Percentiles rank a stretch among this genome's conserved stretches.
These are phyloP conservation scores for Sporothrix pallida DNA, from an alignment of 2,329 filamentous ascomycete genomes.

Conservation along the genomic window DNA sequence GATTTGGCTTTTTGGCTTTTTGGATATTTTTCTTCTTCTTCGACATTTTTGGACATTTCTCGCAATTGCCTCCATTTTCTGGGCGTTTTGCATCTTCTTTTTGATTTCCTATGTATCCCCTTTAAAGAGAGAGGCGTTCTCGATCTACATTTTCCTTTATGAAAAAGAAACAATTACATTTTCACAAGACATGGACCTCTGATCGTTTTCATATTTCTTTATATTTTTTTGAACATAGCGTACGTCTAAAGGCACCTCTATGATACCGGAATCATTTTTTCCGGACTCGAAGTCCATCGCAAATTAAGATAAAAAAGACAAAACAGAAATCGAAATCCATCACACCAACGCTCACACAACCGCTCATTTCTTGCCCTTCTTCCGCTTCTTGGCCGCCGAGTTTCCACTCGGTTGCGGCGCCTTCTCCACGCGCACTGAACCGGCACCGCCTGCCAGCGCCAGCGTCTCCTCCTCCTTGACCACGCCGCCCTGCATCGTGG, in stretches of 20 bases:
- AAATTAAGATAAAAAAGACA: neutral
- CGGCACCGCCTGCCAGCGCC: constrained; percentile 67
- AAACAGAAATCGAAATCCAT: neutral
- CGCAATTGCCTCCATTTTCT: constrained; percentile 18
- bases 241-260: neutral
- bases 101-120: constrained; percentile 12
- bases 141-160: neutral
- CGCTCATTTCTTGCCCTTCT: constrained; percentile 50
- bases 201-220: neutral
- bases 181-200: neutral
- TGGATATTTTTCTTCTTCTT: neutral
- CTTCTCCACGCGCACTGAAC: constrained; percentile 68
- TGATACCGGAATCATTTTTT: neutral
- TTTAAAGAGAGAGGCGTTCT: constrained; percentile 2
- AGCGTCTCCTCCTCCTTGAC: constrained; percentile 75
- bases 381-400: constrained; percentile 48
- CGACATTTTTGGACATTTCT: neutral
- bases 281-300: neutral
- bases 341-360: neutral
- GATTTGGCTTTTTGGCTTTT: neutral
- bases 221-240: neutral
- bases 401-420: constrained; percentile 45
- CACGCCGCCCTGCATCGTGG: constrained; percentile 84
- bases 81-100: constrained; percentile 18
- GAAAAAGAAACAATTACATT: neutral